These are phyloP conservation scores for Fusarium abutilonis DNA, from an alignment of 2,329 filamentous ascomycete species.

Conservation along the genomic window DNA sequence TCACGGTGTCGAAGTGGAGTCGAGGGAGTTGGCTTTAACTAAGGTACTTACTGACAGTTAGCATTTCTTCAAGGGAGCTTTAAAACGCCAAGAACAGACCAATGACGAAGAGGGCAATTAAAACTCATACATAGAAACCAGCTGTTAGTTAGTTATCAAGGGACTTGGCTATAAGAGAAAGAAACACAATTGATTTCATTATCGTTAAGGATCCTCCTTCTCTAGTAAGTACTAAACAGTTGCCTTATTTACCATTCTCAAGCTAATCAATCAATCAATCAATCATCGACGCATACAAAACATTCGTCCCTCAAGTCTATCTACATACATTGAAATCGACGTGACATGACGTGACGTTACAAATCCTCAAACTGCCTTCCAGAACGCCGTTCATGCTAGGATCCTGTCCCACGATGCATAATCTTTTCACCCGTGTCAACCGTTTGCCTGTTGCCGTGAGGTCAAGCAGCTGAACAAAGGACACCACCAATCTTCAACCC, in stretches of 20 bases:
- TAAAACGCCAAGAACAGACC: conserved; percentile 1
- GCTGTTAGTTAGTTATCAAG: too few species aligned
- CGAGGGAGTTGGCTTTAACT: conserved; percentile 8
- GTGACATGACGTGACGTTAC: conserved; percentile 28
- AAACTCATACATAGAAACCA: too few species aligned
- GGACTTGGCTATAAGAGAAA: conserved; percentile 1
- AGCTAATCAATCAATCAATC: conserved; percentile 31
- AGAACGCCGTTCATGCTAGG: conserved; percentile 40
- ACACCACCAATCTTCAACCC: not conserved
- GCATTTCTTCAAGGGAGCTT: conserved; percentile 11
- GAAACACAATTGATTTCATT: conserved; percentile 21
- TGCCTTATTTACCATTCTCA: conserved; percentile 29
- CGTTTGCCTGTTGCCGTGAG: not conserved
- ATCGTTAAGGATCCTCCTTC: conserved; percentile 28
- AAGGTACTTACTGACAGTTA: too few species aligned
- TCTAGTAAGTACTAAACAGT: conserved; percentile 23
- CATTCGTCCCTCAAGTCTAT: conserved; percentile 42
- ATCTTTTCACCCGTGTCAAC: conserved; percentile 14
- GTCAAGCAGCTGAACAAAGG: not conserved
- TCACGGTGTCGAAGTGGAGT: conserved; percentile 22
- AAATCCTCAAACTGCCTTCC: conserved; percentile 36
- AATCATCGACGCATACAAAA: conserved; percentile 39
- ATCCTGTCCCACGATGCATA: conserved; percentile 21
- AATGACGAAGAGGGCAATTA: conserved; percentile 7
- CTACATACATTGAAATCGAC: conserved; percentile 38